Evolutionary conservation across 495 filamentous ascomycete species (phyloP).

Genomic region (Chaetomium cochliodes): DNA sequence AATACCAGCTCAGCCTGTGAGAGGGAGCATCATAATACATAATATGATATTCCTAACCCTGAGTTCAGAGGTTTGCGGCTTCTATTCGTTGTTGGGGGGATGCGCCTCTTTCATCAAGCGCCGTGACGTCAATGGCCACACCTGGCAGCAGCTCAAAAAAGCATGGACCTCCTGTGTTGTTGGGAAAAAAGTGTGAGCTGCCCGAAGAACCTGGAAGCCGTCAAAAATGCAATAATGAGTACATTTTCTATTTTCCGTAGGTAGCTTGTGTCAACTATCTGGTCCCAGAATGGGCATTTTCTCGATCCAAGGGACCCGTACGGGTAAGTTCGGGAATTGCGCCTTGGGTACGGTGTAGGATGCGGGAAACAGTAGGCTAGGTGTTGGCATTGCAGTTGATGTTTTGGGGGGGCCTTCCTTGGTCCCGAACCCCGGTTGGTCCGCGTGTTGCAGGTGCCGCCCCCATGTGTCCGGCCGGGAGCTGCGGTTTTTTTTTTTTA

Average conservation of each 20-base stretch:
- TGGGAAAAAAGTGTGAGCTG: not conserved
- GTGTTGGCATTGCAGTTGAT: not conserved
- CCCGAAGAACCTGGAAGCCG: too few relatives aligned
- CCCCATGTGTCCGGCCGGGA: constrained; percentile 26
- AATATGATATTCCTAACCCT: not conserved
- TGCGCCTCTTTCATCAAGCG: not conserved
- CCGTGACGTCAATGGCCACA: constrained; percentile 14
- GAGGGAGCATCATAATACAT: not conserved
- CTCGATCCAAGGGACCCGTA: too few relatives aligned
- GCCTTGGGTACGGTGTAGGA: not conserved
- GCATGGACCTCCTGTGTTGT: constrained; percentile 4
- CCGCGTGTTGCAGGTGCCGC: constrained; percentile 13
- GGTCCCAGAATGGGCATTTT: too few relatives aligned
- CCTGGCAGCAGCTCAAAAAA: not conserved
- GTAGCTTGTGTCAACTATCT: too few relatives aligned
- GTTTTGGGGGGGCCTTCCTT: constrained; percentile 2
- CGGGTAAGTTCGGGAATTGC: constrained; percentile 4
- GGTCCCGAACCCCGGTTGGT: constrained; percentile 26
- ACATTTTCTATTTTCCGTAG: too few relatives aligned
- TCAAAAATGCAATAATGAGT: too few relatives aligned
- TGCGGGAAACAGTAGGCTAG: not conserved
- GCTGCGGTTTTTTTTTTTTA: constrained; percentile 35
- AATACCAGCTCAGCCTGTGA: not conserved
- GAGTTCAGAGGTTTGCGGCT: not conserved
- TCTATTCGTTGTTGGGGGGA: not conserved